Base-by-base conservation (phyloP, 2,329 filamentous ascomycete species). In the Fusarium aywerte region DNA sequence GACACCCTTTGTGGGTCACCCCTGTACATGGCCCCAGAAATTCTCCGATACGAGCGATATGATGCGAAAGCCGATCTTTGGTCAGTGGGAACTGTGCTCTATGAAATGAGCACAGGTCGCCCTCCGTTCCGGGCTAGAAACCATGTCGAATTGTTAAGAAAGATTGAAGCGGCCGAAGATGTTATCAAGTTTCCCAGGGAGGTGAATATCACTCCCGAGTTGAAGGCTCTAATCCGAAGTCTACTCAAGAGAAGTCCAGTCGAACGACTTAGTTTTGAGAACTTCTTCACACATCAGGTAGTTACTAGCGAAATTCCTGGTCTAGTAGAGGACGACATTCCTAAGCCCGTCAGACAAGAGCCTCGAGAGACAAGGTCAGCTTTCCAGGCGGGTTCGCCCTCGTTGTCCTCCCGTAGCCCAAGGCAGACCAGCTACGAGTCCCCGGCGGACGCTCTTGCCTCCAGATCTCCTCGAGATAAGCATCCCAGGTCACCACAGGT, bases 21-120 rank as follows among this genome's bases (percentile, higher is more conserved):
- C 11, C 83, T 99, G 25, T 99, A 99, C 81, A 99, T 99, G 96
- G 96, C 96, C 0, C 96, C 96, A 5, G 96, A 99, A 80, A 99
- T 99, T 67, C 83, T 99, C 65, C 90, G 94, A 61, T 99, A 98
- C 74, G 94, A 99, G 78, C 95, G 95, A 75, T 99, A 99, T 78
- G 95, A 97, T 80, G 93, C 95, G 67, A 97, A 97, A 79, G 95
- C 94, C 44, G 96, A 99, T 80, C 82, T 99, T 32, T 99, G 96
- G 96, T 99, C 96, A 21, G 93, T 97, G 32, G 96, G 96, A 49
- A 97, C 96, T 18, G 96, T 99, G 10, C 82, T 97, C 23, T 97
- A 93, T 76, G 96, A 99, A 80, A 97, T 99, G 94, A 89, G 96
- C 63, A 92, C 90, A 8, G 95, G 94, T 52, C 90, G 88, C 65